Evolutionary conservation across 2,329 filamentous ascomycete genomes (phyloP).

Genomic region (Pezicula carpinea): DNA sequence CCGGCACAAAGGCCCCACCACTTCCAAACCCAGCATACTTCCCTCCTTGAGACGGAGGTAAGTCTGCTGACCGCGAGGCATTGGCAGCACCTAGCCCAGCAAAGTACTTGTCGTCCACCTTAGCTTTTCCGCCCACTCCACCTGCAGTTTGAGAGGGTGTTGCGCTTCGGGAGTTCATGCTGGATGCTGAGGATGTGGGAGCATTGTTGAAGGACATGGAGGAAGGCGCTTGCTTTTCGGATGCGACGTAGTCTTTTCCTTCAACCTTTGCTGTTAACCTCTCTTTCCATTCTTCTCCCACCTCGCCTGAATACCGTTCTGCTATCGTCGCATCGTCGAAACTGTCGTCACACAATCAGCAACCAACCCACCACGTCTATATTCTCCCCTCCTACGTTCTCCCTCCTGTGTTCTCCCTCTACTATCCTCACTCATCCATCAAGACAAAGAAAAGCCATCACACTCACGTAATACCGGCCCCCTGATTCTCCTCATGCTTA

Average conservation of each 20-base stretch:
- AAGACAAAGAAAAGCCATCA: neutral
- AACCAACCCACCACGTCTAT: neutral
- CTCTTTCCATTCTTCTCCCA: constrained; percentile 94
- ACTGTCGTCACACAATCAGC: constrained; percentile 13
- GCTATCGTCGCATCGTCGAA: constrained; percentile 85
- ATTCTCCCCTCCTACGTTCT: neutral
- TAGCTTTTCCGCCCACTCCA: constrained; percentile 42
- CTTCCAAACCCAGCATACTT: constrained; percentile 92
- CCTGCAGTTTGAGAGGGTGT: constrained; percentile 25
- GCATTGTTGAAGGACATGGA: constrained; percentile 7
- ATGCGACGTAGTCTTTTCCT: constrained; percentile 77
- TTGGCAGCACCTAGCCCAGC: constrained; percentile 80
- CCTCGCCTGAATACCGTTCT: constrained; percentile 84
- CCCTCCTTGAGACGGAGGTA: constrained; percentile 86
- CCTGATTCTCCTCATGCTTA: constrained; percentile 59
- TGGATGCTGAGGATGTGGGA: constrained; percentile 18
- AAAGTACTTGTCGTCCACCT: constrained; percentile 85
- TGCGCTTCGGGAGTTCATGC: constrained; percentile 21
- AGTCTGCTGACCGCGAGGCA: constrained; percentile 63
- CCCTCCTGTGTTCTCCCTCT: neutral
- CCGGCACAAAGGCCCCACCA: constrained; percentile 46
- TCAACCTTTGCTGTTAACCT: constrained; percentile 83
- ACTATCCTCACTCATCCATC: neutral
- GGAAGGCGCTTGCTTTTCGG: constrained; percentile 45
- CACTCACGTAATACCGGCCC: constrained; percentile 48